These are phyloP conservation scores for Gnaphalium uliginosum DNA, from an alignment of 129 eudicot genomes.

Conservation along the genomic window DNA sequence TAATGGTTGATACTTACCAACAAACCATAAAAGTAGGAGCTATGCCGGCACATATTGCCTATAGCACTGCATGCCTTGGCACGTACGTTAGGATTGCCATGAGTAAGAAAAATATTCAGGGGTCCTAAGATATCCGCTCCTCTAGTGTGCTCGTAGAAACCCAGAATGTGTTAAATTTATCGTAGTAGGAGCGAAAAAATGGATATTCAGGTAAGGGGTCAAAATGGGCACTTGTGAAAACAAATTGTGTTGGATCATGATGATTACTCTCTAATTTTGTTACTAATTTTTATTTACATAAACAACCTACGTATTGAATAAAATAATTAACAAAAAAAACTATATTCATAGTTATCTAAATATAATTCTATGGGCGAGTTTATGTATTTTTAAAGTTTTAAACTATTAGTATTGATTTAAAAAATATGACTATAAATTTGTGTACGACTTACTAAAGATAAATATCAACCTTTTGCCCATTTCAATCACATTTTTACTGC, in stretches of 20 bases:
- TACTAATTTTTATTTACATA: too few species aligned
- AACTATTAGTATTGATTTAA: not conserved
- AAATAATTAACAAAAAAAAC: not conserved
- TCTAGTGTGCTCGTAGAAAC: constrained; percentile 58
- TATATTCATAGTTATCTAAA: not conserved
- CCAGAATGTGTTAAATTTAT: constrained; percentile 32
- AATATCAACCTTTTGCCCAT: not conserved
- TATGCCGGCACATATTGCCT: constrained; percentile 91
- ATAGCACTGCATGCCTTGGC: constrained; percentile 84
- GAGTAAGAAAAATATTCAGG: constrained; percentile 63
- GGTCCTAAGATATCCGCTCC: constrained; percentile 63
- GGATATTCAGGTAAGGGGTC: not conserved
- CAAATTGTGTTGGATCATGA: not conserved
- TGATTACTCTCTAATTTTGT: not conserved
- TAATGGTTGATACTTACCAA: constrained; percentile 43
- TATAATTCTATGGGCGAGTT: not conserved
- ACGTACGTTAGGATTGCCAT: constrained; percentile 77
- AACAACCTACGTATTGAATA: not conserved
- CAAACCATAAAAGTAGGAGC: constrained; percentile 66
- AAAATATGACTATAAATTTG: not conserved
- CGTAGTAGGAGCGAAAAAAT: not conserved
- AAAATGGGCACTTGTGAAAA: not conserved
- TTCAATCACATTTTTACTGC: not conserved
- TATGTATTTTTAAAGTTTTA: not conserved
- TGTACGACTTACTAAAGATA: not conserved